phyloP scores from a whole-genome alignment of 805 yeast species.

The Sugiyamaella marilandica region DNA sequence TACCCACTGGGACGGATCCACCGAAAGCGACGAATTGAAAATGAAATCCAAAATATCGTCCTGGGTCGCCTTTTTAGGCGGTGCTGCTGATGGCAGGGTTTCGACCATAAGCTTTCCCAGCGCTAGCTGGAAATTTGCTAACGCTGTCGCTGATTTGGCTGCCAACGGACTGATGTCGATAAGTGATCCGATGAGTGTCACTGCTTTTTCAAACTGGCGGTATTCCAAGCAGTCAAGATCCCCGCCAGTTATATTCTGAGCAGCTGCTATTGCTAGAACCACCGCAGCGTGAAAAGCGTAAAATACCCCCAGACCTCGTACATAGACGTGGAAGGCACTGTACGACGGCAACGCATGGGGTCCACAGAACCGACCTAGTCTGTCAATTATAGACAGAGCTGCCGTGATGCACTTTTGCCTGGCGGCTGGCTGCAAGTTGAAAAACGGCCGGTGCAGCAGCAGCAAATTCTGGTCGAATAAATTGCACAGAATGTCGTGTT shows the following conservation, averaged over 20 bases:
- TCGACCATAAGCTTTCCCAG: background rate
- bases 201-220: background rate
- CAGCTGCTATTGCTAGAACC: slow-evolving; percentile 12
- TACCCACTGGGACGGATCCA: slow-evolving; percentile 9
- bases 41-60: slow-evolving; percentile 4
- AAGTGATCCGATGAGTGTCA: background rate
- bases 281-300: slow-evolving; percentile 14
- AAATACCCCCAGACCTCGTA: slow-evolving; percentile 11
- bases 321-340: slow-evolving; percentile 5
- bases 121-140: background rate
- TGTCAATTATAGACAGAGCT: background rate
- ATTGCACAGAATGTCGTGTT: slow-evolving; percentile 11
- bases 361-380: slow-evolving; percentile 1
- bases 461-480: slow-evolving; percentile 10
- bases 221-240: background rate
- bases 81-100: background rate
- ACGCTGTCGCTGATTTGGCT: slow-evolving; percentile 1
- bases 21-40: slow-evolving; percentile 4
- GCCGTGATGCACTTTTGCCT: slow-evolving; percentile 6
- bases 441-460: slow-evolving; percentile 13
- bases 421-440: slow-evolving; percentile 6
- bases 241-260: slow-evolving; percentile 1
- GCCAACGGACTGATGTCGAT: slow-evolving; percentile 3
- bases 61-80: background rate
- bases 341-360: background rate